Base-by-base conservation (phyloP, 139 green algal species). In the Closterium sp. region DNA sequence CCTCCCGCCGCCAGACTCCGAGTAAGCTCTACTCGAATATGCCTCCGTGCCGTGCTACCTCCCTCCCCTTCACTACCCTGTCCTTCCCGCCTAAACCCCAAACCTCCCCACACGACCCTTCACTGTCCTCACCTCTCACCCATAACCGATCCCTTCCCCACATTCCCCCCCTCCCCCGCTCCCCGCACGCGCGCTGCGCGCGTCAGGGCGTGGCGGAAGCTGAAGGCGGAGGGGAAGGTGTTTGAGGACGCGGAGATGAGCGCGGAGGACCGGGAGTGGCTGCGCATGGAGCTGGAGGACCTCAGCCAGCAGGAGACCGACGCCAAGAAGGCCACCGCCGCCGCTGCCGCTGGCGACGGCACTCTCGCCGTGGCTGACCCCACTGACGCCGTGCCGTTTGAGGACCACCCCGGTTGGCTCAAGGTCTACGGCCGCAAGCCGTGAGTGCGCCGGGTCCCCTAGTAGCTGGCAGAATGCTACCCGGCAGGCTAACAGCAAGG, bases 271-370 rank as follows among this genome's bases (percentile, higher is more conserved):
- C 25, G 34, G 28, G 89, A 88, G 30, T 91, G 55, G 89, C 89
- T 91, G 30, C 89, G 89, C 25, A 90, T 90, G 87, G 87, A 90
- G 23, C 35, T 90, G 10, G 87, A 90, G 81, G 87, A 90, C 87
- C 33, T 90, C 23, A 25, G 31, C 23, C 8, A 7, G 4, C 32
- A 36, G 69, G 87, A 34, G 55, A 33, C 1, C 9, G 87, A 83
- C 2, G 55, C 55, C 4, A 83, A 90, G 35, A 38, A 90, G 87
- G 34, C 34, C 4, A 9, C 9, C 8, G n/a, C 16, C 16, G 81
- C 16, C 81, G 30, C 5, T 8, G 81, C 16, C 81, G 35, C 84
- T 28, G 43, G 43, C 12, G 43, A 69, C 12, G 43, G 43, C 43
- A 16, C 9, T 12, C 12, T 12, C 12, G 30, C 81, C 16, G 87